Conservation (phyloP, 352 stramenopile genomes). For the Phytophthora capsici region DNA sequence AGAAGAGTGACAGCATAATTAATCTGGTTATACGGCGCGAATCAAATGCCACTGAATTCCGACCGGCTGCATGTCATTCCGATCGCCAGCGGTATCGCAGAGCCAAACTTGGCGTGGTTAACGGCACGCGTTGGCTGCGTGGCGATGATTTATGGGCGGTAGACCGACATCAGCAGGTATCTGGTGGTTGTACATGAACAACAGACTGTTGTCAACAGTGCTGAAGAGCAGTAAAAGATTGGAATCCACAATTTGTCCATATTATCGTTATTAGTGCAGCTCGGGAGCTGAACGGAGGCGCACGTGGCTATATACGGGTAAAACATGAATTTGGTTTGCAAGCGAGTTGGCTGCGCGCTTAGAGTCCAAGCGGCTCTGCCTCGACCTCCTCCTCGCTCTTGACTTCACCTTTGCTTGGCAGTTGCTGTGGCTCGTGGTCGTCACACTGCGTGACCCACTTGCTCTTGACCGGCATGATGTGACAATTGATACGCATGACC, state of each 20-base stretch:
- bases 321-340: conserved; percentile 20
- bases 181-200: too few relatives aligned
- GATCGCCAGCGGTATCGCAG: not conserved
- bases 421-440: conserved; percentile 52
- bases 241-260: conserved; percentile 28
- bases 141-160: not conserved
- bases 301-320: conserved; percentile 25
- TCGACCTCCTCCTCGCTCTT: conserved; percentile 42
- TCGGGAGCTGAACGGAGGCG: not conserved
- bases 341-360: not conserved
- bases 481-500: conserved; percentile 73
- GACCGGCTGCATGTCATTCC: not conserved
- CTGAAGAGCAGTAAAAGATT: too few relatives aligned
- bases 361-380: conserved; percentile 34
- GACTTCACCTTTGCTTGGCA: conserved; percentile 21
- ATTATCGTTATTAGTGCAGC: conserved; percentile 31
- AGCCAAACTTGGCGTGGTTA: too few relatives aligned
- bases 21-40: conserved; percentile 10
- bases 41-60: not conserved
- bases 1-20: not conserved
- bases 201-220: too few relatives aligned
- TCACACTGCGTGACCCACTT: conserved; percentile 70
- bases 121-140: not conserved
- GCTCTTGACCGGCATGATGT: conserved; percentile 74
- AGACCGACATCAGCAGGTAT: not conserved